phyloP scores from a whole-genome alignment of 805 yeast species.

The Candida sonorensis region DNA sequence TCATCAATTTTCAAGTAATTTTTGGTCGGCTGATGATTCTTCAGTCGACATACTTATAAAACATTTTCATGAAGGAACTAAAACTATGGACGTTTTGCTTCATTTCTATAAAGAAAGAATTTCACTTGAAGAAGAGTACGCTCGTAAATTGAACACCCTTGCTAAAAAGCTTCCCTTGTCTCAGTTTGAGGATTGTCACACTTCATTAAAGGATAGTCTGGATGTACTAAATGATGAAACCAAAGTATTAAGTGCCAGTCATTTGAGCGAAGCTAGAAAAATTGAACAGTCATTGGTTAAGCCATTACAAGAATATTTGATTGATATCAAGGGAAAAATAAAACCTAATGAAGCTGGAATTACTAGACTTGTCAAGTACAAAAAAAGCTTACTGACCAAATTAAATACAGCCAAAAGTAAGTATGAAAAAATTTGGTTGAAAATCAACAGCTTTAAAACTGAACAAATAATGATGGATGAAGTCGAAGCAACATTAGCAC shows the following conservation, averaged over 20 bases:
- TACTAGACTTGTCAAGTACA: slow-evolving; percentile 45
- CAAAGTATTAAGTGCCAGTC: slow-evolving; percentile 49
- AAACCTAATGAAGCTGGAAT: slow-evolving; percentile 53
- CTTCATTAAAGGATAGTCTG: slow-evolving; percentile 45
- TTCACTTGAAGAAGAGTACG: slow-evolving; percentile 68
- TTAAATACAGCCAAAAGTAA: slow-evolving; percentile 35
- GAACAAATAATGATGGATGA: slow-evolving; percentile 67
- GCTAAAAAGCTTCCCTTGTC: slow-evolving; percentile 29
- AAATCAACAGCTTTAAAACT: slow-evolving; percentile 52
- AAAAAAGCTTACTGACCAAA: slow-evolving; percentile 29
- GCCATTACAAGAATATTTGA: slow-evolving; percentile 47
- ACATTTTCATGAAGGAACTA: slow-evolving; percentile 52
- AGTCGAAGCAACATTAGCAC: slow-evolving; percentile 57
- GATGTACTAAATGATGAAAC: slow-evolving; percentile 56
- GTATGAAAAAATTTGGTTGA: slow-evolving; percentile 53
- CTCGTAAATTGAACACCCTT: slow-evolving; percentile 45
- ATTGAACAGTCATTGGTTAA: slow-evolving; percentile 42
- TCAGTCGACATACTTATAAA: slow-evolving; percentile 51
- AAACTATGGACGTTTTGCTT: slow-evolving; percentile 47
- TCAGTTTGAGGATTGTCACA: slow-evolving; percentile 44
- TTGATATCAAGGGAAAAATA: slow-evolving; percentile 44
- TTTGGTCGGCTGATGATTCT: slow-evolving; percentile 52
- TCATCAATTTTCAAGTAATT: slow-evolving; percentile 18
- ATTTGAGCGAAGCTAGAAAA: slow-evolving; percentile 43
- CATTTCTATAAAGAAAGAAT: slow-evolving; percentile 48